phyloP scores from a whole-genome alignment of 805 yeast genomes.

The Starmerella bacillaris region DNA sequence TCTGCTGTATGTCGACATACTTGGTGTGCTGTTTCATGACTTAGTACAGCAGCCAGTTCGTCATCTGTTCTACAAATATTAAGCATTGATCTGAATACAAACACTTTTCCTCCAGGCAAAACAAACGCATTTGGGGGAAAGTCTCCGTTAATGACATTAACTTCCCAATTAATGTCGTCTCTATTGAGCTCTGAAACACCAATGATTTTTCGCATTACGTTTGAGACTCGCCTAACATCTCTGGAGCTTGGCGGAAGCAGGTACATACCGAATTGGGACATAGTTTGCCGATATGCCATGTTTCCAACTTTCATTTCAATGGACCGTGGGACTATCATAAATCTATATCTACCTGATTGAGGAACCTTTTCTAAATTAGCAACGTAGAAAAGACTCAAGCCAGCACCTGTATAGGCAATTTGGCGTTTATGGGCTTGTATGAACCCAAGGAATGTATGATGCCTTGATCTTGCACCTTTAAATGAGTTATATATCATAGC shows the following conservation, averaged over 20 bases:
- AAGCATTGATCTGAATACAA: constrained; percentile 63
- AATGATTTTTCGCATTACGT: constrained; percentile 48
- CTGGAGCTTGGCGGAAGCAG: constrained; percentile 53
- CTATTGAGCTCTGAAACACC: constrained; percentile 21
- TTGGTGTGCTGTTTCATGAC: constrained; percentile 91
- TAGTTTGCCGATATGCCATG: constrained; percentile 41
- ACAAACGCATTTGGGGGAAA: constrained; percentile 95
- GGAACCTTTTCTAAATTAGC: constrained; percentile 65
- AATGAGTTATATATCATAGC: constrained; percentile 16
- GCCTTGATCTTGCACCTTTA: constrained; percentile 18
- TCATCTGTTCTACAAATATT: constrained; percentile 67
- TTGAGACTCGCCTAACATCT: constrained; percentile 34
- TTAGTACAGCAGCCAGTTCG: constrained; percentile 84
- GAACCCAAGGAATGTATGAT: constrained; percentile 7
- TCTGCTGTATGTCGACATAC: constrained; percentile 84
- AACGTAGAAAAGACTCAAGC: constrained; percentile 26
- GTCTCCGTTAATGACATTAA: constrained; percentile 55
- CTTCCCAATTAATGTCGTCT: constrained; percentile 38
- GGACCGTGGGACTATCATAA: constrained; percentile 53
- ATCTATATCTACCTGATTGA: constrained; percentile 50
- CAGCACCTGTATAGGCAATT: constrained; percentile 18
- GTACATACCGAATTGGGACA: constrained; percentile 33
- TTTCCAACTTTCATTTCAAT: constrained; percentile 48
- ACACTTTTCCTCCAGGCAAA: constrained; percentile 88
- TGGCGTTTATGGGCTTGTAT: constrained; percentile 10